Evolutionary conservation across 495 filamentous ascomycete genomes (phyloP).

Genomic region (Staphylotrichum longicolle): DNA sequence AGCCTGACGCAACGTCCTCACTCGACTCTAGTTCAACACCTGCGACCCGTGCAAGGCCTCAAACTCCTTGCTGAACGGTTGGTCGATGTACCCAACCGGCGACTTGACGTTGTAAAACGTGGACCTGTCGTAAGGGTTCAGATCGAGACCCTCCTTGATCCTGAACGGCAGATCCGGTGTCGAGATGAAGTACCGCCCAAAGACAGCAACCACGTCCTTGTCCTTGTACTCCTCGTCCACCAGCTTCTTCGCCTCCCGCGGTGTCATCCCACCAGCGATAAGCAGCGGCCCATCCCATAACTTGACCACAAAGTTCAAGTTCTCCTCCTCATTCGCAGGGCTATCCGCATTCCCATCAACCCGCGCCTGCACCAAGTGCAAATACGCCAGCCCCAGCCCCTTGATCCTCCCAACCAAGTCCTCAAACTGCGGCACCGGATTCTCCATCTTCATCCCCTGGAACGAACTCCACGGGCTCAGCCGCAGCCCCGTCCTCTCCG

Average conservation of each 20-base stretch:
- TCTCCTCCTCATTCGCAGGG: slow-evolving; percentile 44
- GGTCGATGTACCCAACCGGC: slow-evolving; percentile 63
- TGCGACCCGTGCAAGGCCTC: slow-evolving; percentile 23
- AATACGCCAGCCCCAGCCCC: slow-evolving; percentile 59
- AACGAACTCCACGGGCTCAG: slow-evolving; percentile 63
- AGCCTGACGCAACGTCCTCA: not conserved
- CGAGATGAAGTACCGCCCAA: slow-evolving; percentile 65
- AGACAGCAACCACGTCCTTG: slow-evolving; percentile 53
- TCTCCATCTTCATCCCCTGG: slow-evolving; percentile 66
- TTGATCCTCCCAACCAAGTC: slow-evolving; percentile 55
- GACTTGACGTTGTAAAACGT: slow-evolving; percentile 57
- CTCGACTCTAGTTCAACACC: slow-evolving; percentile 13
- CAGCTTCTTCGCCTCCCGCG: slow-evolving; percentile 47
- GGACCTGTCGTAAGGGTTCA: slow-evolving; percentile 55
- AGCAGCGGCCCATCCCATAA: slow-evolving; percentile 55
- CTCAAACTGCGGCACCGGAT: slow-evolving; percentile 62
- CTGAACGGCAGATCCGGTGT: slow-evolving; percentile 70
- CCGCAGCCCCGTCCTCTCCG: slow-evolving; percentile 60
- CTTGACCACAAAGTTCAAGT: slow-evolving; percentile 54
- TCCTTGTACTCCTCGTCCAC: slow-evolving; percentile 55
- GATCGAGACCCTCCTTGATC: slow-evolving; percentile 53
- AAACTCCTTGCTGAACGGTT: slow-evolving; percentile 59
- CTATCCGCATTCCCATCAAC: slow-evolving; percentile 40
- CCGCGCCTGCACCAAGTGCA: slow-evolving; percentile 62
- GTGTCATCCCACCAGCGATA: slow-evolving; percentile 58